These are phyloP conservation scores for Zanthoxylum bungeanum DNA, from an alignment of 345 rosid species.

Conservation along the genomic window DNA sequence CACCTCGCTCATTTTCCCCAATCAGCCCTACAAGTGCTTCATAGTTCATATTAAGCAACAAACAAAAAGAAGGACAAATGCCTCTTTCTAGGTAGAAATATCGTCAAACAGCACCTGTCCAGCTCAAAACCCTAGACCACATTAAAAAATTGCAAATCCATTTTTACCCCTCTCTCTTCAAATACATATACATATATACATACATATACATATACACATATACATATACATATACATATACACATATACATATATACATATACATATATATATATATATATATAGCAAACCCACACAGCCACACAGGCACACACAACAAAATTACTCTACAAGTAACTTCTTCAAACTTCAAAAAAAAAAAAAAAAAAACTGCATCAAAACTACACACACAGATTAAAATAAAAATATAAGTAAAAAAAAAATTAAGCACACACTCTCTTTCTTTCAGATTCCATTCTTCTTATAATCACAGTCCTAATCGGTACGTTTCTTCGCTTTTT, in stretches of 20 bases:
- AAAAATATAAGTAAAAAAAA: not conserved
- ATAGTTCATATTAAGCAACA: too few species aligned
- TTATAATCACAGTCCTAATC: conserved; percentile 41
- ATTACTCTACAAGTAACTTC: not conserved
- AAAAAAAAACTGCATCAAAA: not conserved
- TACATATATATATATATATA: too few species aligned
- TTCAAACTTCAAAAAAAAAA: not conserved
- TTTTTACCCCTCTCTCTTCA: conserved; percentile 11
- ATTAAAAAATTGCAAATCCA: conserved; percentile 12
- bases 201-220: too few species aligned
- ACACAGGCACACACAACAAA: too few species aligned
- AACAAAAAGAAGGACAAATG: not conserved
- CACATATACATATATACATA: too few species aligned
- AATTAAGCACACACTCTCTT: not conserved
- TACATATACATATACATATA: too few species aligned
- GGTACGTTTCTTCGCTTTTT: conserved; percentile 42
- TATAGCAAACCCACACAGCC: not conserved
- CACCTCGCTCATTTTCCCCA: too few species aligned
- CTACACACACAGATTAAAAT: not conserved
- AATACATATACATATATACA: too few species aligned
- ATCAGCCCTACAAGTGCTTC: too few species aligned
- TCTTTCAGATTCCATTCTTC: conserved; percentile 43
- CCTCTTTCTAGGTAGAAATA: not conserved
- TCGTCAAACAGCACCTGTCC: not conserved
- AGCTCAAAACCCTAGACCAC: conserved; percentile 7